These are phyloP conservation scores for Ceratocystiopsis brevicomis DNA, from an alignment of 2,329 filamentous ascomycete species.

Conservation along the genomic window DNA sequence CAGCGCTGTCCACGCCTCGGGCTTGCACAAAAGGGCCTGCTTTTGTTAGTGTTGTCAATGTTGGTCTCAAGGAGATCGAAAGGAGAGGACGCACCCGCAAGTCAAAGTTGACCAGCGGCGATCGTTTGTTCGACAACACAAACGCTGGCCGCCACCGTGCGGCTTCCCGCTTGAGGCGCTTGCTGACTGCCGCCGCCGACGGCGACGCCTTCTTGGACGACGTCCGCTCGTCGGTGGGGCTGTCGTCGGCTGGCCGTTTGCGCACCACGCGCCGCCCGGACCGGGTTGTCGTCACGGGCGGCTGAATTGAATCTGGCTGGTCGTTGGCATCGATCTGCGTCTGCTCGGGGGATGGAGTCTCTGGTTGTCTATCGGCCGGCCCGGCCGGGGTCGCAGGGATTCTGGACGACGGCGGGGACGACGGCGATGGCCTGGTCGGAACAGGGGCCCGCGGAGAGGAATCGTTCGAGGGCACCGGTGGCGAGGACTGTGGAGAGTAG, in stretches of 20 bases:
- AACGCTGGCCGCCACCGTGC: slow-evolving; percentile 12
- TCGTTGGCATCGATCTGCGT: neutral
- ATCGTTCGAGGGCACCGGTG: no score
- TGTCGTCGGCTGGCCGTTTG: neutral
- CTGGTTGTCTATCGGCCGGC: neutral
- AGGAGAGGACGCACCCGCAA: slow-evolving; percentile 9
- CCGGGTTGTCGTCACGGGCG: neutral
- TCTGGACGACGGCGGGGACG: no score
- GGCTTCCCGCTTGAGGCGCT: slow-evolving; percentile 8
- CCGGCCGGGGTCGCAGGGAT: no score
- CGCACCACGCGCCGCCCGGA: neutral
- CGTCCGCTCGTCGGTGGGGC: neutral
- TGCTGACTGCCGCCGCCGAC: neutral
- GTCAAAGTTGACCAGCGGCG: slow-evolving; percentile 18
- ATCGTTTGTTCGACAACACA: slow-evolving; percentile 18
- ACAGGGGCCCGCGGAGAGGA: neutral
- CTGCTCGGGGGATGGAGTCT: no score
- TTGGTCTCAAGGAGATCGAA: no score
- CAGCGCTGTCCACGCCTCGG: slow-evolving; percentile 20
- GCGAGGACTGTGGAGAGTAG: no score
- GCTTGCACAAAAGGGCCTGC: slow-evolving; percentile 17
- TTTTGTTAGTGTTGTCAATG: no score
- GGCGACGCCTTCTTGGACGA: neutral
- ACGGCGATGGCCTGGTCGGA: no score
- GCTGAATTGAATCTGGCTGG: neutral